Evolutionary conservation across 371 early-diverging fungal genomes (phyloP).

Genomic region (Mortierella sp.): DNA sequence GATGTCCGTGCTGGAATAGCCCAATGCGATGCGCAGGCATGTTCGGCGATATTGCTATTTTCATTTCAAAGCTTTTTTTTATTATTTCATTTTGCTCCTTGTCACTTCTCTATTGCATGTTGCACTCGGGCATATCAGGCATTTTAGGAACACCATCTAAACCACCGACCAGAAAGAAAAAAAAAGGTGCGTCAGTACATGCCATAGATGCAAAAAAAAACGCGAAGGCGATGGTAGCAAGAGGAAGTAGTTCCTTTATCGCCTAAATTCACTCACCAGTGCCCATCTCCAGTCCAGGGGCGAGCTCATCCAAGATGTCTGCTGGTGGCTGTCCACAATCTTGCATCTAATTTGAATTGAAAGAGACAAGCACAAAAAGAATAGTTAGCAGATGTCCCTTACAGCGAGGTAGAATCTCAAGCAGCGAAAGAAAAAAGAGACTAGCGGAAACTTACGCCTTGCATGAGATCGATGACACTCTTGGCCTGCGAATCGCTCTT

Average conservation of each 20-base stretch:
- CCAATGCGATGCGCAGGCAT: not conserved
- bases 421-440: not conserved
- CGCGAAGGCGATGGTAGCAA: no score
- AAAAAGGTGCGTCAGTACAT: not conserved
- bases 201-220: not conserved
- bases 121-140: slow-evolving; percentile 58
- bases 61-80: slow-evolving; percentile 3
- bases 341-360: slow-evolving; percentile 79
- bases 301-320: slow-evolving; percentile 87
- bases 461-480: slow-evolving; percentile 88
- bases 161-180: not conserved
- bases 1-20: slow-evolving; percentile 8
- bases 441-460: slow-evolving; percentile 68
- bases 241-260: no score
- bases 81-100: not conserved
- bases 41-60: not conserved
- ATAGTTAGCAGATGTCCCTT: not conserved
- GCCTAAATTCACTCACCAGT: slow-evolving; percentile 32
- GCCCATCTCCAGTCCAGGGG: slow-evolving; percentile 85
- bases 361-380: not conserved
- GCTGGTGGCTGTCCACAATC: slow-evolving; percentile 95
- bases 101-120: slow-evolving; percentile 39
- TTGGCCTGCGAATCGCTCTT: slow-evolving; percentile 77
- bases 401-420: not conserved
- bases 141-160: slow-evolving; percentile 54